Evolutionary conservation across 176 grass and related monocot species (phyloP).

Genomic region (Poa pratensis): DNA sequence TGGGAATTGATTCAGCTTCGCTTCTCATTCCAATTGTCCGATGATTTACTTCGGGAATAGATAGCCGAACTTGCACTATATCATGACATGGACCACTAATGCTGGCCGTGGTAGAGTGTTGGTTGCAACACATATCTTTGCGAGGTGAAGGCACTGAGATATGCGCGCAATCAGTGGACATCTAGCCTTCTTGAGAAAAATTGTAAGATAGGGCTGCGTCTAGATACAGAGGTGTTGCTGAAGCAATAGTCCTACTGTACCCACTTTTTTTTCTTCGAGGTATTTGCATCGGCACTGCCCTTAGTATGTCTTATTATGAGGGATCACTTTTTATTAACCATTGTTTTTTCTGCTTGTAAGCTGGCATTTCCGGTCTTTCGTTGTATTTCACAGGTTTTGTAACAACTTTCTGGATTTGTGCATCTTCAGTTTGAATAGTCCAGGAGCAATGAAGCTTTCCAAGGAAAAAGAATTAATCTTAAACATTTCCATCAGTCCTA

Average conservation of each 20-base stretch:
- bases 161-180: not conserved
- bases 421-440: not conserved
- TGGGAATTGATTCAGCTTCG: conserved; percentile 6
- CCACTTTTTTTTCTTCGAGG: no score
- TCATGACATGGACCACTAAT: conserved; percentile 19
- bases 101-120: not conserved
- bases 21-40: not conserved
- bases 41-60: not conserved
- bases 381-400: not conserved
- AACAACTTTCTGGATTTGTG: not conserved
- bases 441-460: not conserved
- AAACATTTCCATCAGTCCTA: not conserved
- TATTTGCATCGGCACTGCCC: not conserved
- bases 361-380: not conserved
- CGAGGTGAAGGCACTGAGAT: conserved; percentile 29
- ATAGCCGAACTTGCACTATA: not conserved
- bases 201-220: not conserved
- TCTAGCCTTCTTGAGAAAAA: not conserved
- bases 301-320: not conserved
- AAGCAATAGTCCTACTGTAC: not conserved
- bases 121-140: not conserved
- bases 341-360: not conserved
- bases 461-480: no score
- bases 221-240: not conserved
- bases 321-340: not conserved